Base-by-base conservation (phyloP, 2,329 filamentous ascomycete genomes). In the Aspergillus caelatus region DNA sequence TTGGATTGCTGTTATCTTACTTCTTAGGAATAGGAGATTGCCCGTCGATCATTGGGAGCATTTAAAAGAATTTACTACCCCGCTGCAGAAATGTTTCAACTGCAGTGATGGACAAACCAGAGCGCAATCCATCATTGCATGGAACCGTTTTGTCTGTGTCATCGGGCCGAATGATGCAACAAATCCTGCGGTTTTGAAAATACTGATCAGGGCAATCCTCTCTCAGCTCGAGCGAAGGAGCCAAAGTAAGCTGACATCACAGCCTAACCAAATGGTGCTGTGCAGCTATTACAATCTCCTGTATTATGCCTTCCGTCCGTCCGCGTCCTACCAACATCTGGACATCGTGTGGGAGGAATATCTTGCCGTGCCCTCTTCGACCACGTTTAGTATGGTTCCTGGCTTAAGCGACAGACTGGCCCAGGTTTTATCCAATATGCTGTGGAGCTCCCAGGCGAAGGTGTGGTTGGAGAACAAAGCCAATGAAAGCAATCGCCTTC, bases 71-170 rank as follows among this genome's bases (percentile, higher is more conserved):
- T 97, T 93, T 91, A 82, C 97, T 9, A 84, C 85, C 36, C 84
- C 97, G 11, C 89, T 96, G 21, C 91, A 97, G 71, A 85, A 84
- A 65, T 95, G 92, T 72, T 93, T 98, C 78, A 96, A 96, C 73
- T 90, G 88, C 68, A 86, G 86, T 58, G 92, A 97, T 66, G 80
- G 84, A 4, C 80, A 84, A 52, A 91, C 89, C 52, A 92, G 90
- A 70, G 83, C 87, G 16, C 89, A 96, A 71, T 92, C 94, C 26
- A 93, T 94, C 71, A 81, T 89, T 61, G 93, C 93, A 0, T 97
- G 94, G 92, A 92, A 91, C 70, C 89, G 91, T 59, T 88, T 97
- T 52, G 86, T 95, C 23, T 96, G 90, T 73, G 86, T 89, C 8
- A 84, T 92, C 19, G 85, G 89, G 60, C 85, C 89, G 0, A 88